These are phyloP conservation scores for Eimeria necatrix DNA, from an alignment of 169 alveolate species.

Conservation along the genomic window DNA sequence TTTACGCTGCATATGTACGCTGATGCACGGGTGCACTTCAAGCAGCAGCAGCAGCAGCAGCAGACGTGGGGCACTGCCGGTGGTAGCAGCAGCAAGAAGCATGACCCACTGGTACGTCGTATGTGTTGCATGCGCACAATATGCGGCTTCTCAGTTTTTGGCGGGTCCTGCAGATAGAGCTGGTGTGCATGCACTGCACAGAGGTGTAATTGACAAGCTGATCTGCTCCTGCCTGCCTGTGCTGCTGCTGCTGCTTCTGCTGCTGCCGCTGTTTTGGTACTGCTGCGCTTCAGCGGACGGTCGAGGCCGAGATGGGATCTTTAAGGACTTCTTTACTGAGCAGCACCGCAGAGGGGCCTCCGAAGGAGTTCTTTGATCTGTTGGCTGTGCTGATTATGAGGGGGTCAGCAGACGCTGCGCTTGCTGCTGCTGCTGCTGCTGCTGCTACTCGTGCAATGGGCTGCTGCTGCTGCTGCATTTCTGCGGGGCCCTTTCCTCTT, in stretches of 20 bases:
- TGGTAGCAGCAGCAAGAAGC: neutral
- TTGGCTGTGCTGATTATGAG: slow-evolving; percentile 38
- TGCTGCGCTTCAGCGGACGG: neutral
- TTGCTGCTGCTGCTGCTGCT: neutral
- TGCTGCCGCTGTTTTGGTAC: neutral
- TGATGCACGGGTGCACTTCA: neutral
- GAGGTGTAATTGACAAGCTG: neutral
- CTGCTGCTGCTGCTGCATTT: neutral
- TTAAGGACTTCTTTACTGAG: neutral
- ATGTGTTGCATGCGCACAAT: neutral
- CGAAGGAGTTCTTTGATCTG: slow-evolving; percentile 26
- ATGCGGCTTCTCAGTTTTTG: neutral
- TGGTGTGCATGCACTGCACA: neutral
- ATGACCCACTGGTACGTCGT: neutral
- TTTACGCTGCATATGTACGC: slow-evolving; percentile 53
- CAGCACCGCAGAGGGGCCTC: slow-evolving; percentile 47
- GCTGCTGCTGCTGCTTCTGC: neutral
- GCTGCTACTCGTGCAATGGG: neutral
- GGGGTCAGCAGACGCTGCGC: neutral
- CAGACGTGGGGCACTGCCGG: neutral
- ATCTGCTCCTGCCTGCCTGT: neutral
- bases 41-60: slow-evolving; percentile 32
- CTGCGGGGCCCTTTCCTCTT: neutral
- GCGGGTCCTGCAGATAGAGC: neutral
- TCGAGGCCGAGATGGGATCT: slow-evolving; percentile 10